Evolutionary conservation across 192 early-diverging fungal species (phyloP).

Genomic region (Coemansia sp.): DNA sequence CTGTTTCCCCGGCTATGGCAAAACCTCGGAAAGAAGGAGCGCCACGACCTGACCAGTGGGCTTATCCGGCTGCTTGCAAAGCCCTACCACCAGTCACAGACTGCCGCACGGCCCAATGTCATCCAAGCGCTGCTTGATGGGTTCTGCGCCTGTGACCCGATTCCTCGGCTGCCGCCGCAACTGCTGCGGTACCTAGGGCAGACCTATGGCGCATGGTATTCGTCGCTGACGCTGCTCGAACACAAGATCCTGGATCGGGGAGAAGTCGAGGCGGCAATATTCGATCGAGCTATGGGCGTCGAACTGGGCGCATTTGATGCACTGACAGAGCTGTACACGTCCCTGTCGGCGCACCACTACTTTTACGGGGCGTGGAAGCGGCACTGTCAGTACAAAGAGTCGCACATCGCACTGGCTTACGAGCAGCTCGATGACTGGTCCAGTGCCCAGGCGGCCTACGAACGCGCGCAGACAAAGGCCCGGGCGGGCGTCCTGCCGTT

Average conservation of each 20-base stretch:
- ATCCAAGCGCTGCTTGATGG: constrained; percentile 89
- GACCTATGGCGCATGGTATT: constrained; percentile 89
- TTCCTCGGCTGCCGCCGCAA: constrained; percentile 83
- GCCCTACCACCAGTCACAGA: constrained; percentile 84
- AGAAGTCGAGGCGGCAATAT: constrained; percentile 34
- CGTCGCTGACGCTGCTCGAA: constrained; percentile 78
- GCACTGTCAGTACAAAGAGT: constrained; percentile 82
- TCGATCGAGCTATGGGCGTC: constrained; percentile 54
- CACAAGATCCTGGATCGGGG: constrained; percentile 43
- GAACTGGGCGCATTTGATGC: constrained; percentile 88
- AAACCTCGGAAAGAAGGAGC: constrained; percentile 62
- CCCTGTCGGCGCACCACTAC: constrained; percentile 88
- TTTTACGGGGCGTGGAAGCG: constrained; percentile 90
- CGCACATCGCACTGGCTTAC: constrained; percentile 91
- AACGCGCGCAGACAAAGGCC: constrained; percentile 88
- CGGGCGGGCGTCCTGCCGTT: constrained; percentile 79
- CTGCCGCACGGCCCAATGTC: constrained; percentile 81
- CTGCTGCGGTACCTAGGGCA: constrained; percentile 91
- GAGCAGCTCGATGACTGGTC: constrained; percentile 93
- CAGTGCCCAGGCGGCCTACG: constrained; percentile 85
- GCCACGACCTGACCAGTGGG: constrained; percentile 77
- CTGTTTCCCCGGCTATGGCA: constrained; percentile 86
- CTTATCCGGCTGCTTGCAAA: constrained; percentile 81
- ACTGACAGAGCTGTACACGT: constrained; percentile 74
- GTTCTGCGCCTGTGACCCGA: constrained; percentile 64